Evolutionary conservation across 73 alveolate species (phyloP), one percentile per base, ranked within the genome.

Genomic region (Paramecium sexaurelia): DNA sequence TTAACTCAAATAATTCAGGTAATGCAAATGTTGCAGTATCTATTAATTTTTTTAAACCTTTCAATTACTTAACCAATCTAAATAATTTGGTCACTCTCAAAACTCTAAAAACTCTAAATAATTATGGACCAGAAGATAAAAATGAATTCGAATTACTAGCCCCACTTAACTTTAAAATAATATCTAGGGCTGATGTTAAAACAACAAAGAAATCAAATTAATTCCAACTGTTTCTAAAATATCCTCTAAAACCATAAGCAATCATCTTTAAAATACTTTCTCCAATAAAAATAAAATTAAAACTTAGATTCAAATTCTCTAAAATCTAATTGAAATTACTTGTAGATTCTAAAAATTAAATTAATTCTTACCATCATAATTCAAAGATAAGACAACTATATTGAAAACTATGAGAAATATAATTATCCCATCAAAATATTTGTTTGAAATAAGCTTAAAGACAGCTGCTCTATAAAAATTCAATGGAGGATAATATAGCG

Each of bases 1-100:
- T 92, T 9, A 98, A 99, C 92, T 97, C 96, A 17, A 97, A 71
- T 75, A 98, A 91, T 71, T 99, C 95, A 0, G 99, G 98, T 55
- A 98, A 90, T 22, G 99, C 95, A 95, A 96, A 98, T 55, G 95
- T 95, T 56, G 82, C 92, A 17, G 97, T 96, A 11, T 93, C 73
- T 22, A 96, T 27, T 0, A 96, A 92, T 15, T 95, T 95, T 84
- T 94, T 66, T 55, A 96, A 91, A 19, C 97, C 96, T 40, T 92
- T 66, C 51, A 95, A 92, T 41, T 91, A 87, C 15, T 91, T 85
- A 8, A 96, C 85, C 19, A 96, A 94, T 68, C 99, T 39, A 8
- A 96, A 55, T 10, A 96, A 39, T 82, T 97, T 78, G 5, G 96
- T 55, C 7, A 94, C 92, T 94, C 98, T 94, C 33, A 95, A 55